Conservation (phyloP, 1,139 yeast genomes). For the Suhomyces atakaporum region DNA sequence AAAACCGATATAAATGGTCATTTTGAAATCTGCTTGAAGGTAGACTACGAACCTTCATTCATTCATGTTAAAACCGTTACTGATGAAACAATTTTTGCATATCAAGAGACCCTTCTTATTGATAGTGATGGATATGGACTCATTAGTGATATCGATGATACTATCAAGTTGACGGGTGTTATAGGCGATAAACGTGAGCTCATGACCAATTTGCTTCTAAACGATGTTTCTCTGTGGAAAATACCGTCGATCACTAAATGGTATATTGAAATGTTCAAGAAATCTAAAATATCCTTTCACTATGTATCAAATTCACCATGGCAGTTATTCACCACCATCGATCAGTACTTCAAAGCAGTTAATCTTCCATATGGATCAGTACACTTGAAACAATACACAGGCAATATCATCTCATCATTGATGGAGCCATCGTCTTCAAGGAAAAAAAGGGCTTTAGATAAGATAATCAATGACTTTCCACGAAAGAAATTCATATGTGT, state of each 20-base stretch:
- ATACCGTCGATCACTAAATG: slow-evolving; percentile 75
- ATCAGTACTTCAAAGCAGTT: slow-evolving; percentile 55
- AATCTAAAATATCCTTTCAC: slow-evolving; percentile 59
- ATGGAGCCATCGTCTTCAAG: slow-evolving; percentile 87
- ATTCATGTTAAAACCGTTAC: slow-evolving; percentile 42
- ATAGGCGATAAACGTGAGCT: slow-evolving; percentile 83
- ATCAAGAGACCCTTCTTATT: slow-evolving; percentile 47
- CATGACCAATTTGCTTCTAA: slow-evolving; percentile 73
- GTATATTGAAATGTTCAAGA: slow-evolving; percentile 48
- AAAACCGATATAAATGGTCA: slow-evolving; percentile 63
- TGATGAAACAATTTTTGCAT: slow-evolving; percentile 49
- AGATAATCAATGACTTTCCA: slow-evolving; percentile 76
- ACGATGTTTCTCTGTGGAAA: slow-evolving; percentile 62
- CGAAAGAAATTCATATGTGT: slow-evolving; percentile 73
- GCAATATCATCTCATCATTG: slow-evolving; percentile 74
- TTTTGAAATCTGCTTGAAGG: slow-evolving; percentile 50
- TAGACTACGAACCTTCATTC: slow-evolving; percentile 56
- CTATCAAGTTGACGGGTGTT: slow-evolving; percentile 87
- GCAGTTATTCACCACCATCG: slow-evolving; percentile 72
- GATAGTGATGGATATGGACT: slow-evolving; percentile 61
- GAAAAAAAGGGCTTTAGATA: slow-evolving; percentile 64
- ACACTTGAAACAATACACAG: slow-evolving; percentile 84
- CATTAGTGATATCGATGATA: slow-evolving; percentile 93
- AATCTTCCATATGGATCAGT: slow-evolving; percentile 75
- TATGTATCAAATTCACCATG: slow-evolving; percentile 96